Evolutionary conservation across 192 early-diverging fungal species (phyloP).

Genomic region (Phlyctochytrium arcticum): DNA sequence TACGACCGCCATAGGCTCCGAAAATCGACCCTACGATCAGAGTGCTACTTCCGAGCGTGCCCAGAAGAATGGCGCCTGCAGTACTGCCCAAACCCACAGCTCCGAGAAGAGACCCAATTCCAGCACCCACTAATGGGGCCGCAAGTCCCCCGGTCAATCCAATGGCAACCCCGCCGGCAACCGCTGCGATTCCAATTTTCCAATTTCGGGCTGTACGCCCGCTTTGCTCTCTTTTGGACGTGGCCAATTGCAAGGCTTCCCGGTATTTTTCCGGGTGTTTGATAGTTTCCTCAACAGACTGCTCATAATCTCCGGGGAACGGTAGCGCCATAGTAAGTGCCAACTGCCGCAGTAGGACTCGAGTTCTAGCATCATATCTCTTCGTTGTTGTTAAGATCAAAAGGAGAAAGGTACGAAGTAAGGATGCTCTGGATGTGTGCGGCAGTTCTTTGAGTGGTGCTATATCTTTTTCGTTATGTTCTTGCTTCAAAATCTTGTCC

Average conservation of each 20-base stretch:
- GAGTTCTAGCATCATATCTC: conserved; percentile 46
- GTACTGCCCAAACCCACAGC: conserved; percentile 31
- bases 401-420: conserved; percentile 13
- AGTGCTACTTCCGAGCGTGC: conserved; percentile 40
- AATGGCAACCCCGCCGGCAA: conserved; percentile 43
- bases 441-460: not conserved
- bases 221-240: conserved; percentile 17
- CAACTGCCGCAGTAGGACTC: conserved; percentile 36
- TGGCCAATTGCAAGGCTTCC: conserved; percentile 25
- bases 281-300: conserved; percentile 30
- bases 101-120: conserved; percentile 38
- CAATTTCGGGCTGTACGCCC: conserved; percentile 37
- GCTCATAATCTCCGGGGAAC: conserved; percentile 34
- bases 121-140: conserved; percentile 50
- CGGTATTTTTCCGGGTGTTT: conserved; percentile 31
- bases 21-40: conserved; percentile 46
- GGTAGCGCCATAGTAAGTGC: conserved; percentile 26
- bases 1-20: conserved; percentile 48
- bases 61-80: conserved; percentile 38
- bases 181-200: conserved; percentile 42
- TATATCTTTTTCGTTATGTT: not conserved
- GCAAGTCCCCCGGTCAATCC: conserved; percentile 51
- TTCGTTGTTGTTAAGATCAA: conserved; percentile 12
- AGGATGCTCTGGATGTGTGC: not conserved
- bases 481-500: not conserved